Base-by-base conservation (phyloP, 192 early-diverging fungal species). In the Mortierella antarctica region DNA sequence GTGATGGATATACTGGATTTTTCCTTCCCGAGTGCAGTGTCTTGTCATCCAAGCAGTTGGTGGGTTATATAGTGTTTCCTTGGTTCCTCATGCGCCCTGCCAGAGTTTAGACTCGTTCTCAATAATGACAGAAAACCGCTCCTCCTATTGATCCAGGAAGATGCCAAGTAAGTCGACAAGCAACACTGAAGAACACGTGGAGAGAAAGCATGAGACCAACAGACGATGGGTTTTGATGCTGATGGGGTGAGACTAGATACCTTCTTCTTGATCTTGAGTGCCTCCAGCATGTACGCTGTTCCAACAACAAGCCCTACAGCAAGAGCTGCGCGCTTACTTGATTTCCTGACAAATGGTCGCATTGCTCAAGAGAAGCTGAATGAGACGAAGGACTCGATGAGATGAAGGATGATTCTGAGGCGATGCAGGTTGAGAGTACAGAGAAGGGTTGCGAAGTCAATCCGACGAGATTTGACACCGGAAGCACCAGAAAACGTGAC, bases 241-340 rank as follows among this genome's bases (percentile, higher is more conserved):
- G 13, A 41, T 15, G 6, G 12, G 40, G 39, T 12, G 42, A 41
- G 2, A 21, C 50, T 9, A 47, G 14, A 31, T 57, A 69, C 77
- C 77, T 80, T 80, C 63, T 80, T 80, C 55, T 72, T 80, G 47
- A 80, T 80, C 77, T 80, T 80, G 58, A 80, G 70, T 68, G 77
- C 77, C 56, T 80, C 77, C 17, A 80, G 62, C 23, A 80, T 45
- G 12, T 80, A 80, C 23, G 70, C 70, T 18, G 77, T 80, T 44
- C 70, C 70, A 17, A 72, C 77, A 40, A 72, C 65, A 15, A 80
- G 62, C 0, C 77, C 65, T 10, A 72, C 77, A 40, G 70, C 77
- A 15, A 80, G 42, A 40, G 18, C 77, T 20, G 77, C 77, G 51
- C 77, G 77, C 39, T 80, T 80, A 41, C 77, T 72, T 44, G 77